Evolutionary conservation across 768 basidiomycete species (phyloP).

Genomic region (Boletellus ananas): DNA sequence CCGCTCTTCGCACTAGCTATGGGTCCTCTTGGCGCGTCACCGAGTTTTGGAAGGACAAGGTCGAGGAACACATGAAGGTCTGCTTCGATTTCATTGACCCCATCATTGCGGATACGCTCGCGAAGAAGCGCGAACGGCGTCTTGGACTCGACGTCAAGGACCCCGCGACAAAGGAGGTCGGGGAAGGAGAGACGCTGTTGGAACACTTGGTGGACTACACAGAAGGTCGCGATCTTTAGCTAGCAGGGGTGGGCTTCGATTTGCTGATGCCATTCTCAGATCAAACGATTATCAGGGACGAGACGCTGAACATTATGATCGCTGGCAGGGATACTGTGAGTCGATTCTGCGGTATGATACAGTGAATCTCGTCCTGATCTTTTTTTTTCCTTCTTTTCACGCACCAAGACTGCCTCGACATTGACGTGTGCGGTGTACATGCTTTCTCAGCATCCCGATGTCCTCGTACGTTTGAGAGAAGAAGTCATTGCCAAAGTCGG

Average conservation of each 20-base stretch:
- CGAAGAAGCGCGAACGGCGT: constrained; percentile 28
- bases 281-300: constrained; percentile 21
- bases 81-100: constrained; percentile 49
- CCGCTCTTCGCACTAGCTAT: constrained; percentile 32
- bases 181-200: constrained; percentile 44
- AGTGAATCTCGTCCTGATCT: background rate
- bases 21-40: constrained; percentile 43
- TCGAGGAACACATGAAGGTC: constrained; percentile 36
- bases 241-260: background rate
- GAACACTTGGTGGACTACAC: constrained; percentile 54
- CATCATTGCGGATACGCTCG: constrained; percentile 41
- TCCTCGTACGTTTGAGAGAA: constrained; percentile 46
- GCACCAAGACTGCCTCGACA: constrained; percentile 27
- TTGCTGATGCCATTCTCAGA: constrained; percentile 15
- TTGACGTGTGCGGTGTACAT: constrained; percentile 16
- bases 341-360: background rate
- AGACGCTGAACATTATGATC: constrained; percentile 28
- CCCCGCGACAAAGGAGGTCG: constrained; percentile 25
- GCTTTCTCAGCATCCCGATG: constrained; percentile 39
- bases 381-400: background rate
- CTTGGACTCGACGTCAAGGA: constrained; percentile 6
- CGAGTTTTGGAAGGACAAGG: constrained; percentile 41
- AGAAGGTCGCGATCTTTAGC: constrained; percentile 36
- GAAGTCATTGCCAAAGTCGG: constrained; percentile 57
- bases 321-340: constrained; percentile 43